A percentile compares a stretch with the other conserved stretches of the same genome.
These are phyloP conservation scores for Tolypocladium sp. DNA, from an alignment of 2,329 filamentous ascomycete genomes.

Conservation along the genomic window DNA sequence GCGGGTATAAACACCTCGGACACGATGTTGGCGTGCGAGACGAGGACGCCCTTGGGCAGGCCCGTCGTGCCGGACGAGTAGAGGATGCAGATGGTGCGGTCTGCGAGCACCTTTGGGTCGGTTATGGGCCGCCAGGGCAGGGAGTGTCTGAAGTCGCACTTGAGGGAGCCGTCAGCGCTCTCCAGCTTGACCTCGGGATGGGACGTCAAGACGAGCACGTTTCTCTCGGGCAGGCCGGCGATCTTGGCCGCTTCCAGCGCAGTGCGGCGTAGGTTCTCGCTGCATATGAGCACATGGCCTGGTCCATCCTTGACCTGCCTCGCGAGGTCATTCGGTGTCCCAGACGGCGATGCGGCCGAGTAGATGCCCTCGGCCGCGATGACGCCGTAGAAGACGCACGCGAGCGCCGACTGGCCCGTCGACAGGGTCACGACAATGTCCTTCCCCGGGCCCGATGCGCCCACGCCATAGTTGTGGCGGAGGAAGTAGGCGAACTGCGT, in stretches of 20 bases:
- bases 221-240: constrained; percentile 29
- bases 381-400: constrained; percentile 44
- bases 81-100: constrained; percentile 30
- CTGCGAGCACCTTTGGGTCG: constrained; percentile 32
- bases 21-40: constrained; percentile 37
- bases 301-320: constrained; percentile 31
- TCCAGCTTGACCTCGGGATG: constrained; percentile 15
- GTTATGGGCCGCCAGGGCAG: constrained; percentile 47
- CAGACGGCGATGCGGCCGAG: constrained; percentile 41
- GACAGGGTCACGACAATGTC: constrained; percentile 49
- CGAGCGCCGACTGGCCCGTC: constrained; percentile 45
- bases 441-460: constrained; percentile 33
- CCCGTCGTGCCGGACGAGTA: constrained; percentile 42
- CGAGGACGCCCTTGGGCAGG: constrained; percentile 33
- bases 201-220: constrained; percentile 42
- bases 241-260: constrained; percentile 39
- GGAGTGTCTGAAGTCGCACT: constrained; percentile 20
- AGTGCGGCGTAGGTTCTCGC: constrained; percentile 35
- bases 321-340: constrained; percentile 40
- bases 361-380: constrained; percentile 52
- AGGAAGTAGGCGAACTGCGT: constrained; percentile 46
- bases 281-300: constrained; percentile 32
- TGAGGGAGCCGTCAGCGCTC: constrained; percentile 12
- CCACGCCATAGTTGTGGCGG: constrained; percentile 41
- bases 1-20: constrained; percentile 22